Percentiles rank a stretch among this genome's conserved stretches.
phyloP scores from a whole-genome alignment of 495 filamentous ascomycete genomes.

The Penicillium crystallinum region DNA sequence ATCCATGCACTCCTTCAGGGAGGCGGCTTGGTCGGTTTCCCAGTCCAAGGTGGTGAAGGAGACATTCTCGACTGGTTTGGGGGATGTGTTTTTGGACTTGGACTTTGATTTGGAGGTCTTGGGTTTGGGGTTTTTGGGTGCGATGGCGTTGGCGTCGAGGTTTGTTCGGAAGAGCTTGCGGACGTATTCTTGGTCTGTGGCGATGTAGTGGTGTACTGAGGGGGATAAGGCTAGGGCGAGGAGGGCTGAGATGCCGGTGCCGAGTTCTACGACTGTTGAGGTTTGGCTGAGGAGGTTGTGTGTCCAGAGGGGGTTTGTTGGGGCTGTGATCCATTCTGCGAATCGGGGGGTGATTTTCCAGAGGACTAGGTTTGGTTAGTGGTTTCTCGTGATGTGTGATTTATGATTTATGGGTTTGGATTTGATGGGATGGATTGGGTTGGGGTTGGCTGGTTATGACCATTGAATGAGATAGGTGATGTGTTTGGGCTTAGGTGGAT shows the following conservation, averaged over 20 bases:
- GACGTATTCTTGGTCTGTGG: constrained; percentile 88
- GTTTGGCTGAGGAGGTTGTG: constrained; percentile 46
- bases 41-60: constrained; percentile 43
- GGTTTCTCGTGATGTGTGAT: background rate
- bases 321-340: constrained; percentile 69
- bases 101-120: constrained; percentile 11
- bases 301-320: constrained; percentile 60
- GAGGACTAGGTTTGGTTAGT: constrained; percentile 48
- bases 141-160: constrained; percentile 55
- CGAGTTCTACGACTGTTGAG: constrained; percentile 72
- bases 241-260: constrained; percentile 78
- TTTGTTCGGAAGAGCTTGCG: constrained; percentile 69
- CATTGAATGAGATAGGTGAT: background rate
- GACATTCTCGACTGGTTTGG: constrained; percentile 23
- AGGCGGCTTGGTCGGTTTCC: constrained; percentile 35
- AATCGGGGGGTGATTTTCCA: constrained; percentile 92
- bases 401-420: too few relatives aligned
- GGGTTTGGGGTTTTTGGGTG: too few relatives aligned
- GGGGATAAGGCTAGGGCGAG: constrained; percentile 62
- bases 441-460: background rate
- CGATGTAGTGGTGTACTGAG: constrained; percentile 59
- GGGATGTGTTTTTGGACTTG: too few relatives aligned
- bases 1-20: constrained; percentile 27
- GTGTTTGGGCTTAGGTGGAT: background rate
- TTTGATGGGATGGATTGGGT: too few relatives aligned